Percentiles rank a stretch among this genome's conserved stretches.
phyloP scores from a whole-genome alignment of 345 rosid species.

The Euphorbia lathyris region DNA sequence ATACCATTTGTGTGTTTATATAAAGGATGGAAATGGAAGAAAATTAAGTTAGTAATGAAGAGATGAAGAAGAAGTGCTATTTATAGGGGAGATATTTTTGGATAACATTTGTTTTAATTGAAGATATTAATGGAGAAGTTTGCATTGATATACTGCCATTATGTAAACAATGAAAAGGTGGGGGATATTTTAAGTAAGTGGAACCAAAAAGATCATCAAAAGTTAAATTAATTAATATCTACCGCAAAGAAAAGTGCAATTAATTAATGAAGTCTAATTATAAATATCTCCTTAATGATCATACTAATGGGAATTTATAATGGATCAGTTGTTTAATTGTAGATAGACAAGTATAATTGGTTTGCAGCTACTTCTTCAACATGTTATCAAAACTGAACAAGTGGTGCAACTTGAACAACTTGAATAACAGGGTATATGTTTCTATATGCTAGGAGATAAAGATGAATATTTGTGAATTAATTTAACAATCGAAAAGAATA shows the following conservation, averaged over 20 bases:
- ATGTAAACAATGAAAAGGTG: not conserved
- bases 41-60: no score
- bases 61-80: not conserved
- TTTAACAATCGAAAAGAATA: no score
- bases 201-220: not conserved
- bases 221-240: not conserved
- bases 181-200: not conserved
- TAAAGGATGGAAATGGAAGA: no score
- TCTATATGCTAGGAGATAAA: no score
- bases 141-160: not conserved
- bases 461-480: no score
- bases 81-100: not conserved
- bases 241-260: not conserved
- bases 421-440: no score
- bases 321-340: not conserved
- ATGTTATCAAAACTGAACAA: no score
- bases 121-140: not conserved
- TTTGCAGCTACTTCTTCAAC: no score
- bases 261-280: not conserved
- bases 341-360: no score
- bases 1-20: not conserved
- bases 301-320: not conserved
- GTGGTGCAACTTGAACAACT: no score
- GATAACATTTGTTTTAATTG: not conserved
- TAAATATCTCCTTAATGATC: not conserved